Evolutionary conservation across 331 rosid species (phyloP), one percentile per base, ranked within the genome.

Genomic region (Spiraea crenata): DNA sequence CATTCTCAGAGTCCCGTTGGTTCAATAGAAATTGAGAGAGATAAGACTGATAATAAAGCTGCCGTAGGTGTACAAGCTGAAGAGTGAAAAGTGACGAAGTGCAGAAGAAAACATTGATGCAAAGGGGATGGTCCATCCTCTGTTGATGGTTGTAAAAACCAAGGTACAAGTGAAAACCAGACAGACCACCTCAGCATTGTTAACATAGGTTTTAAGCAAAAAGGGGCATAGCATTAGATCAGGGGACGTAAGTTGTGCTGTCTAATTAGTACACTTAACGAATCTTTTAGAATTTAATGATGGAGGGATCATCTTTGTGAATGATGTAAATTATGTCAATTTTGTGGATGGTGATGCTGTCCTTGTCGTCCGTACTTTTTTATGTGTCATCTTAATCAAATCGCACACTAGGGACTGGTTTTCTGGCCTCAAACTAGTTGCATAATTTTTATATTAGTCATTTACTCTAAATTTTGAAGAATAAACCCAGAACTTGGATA

Each of bases 121-220:
- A 54, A 16, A 58, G 60, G 51, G 7, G 52, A 51, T 12, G 65
- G 11, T 15, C 57, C 40, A 25, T 71, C 73, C 31, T 10, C 76
- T 63, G 38, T 39, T 51, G 66, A 63, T 50, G 56, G 38, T 64
- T 69, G 66, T 61, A 69, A 76, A 63, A 51, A 71, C 70, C 87
- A 80, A 78, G 81, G 52, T 44, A 15, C 37, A 54, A 63, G 69
- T 67, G 80, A 58, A 62, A 79, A 82, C 50, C 47, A 48, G 63
- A 76, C 40, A 57, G 77, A 74, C 59, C 57, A 74, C 50, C 63
- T 78, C 5, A 49, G 25, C 44, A 10, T 15, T 2, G 17, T 38
- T n/a, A 80, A 52, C 17, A 42, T 48, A 68, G 71, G 63, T 69
- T 57, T 31, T 7, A 40, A 15, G 51, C 63, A 68, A 74, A 41